Evolutionary conservation across 129 eudicot species (phyloP), one percentile per base, ranked within the genome.

Genomic region (Lonicera japonica): DNA sequence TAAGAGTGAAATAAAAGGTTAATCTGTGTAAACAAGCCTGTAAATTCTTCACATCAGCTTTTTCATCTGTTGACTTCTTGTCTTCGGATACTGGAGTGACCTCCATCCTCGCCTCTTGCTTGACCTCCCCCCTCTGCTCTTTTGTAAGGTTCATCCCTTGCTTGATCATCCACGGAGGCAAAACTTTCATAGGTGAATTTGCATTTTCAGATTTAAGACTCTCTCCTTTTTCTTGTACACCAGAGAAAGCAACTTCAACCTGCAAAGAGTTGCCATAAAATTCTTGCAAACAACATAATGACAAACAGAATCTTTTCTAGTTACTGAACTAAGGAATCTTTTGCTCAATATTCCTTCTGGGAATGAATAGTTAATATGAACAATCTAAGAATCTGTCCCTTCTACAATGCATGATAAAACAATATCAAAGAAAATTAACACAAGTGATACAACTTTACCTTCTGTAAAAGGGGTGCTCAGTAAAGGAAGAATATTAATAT

Each of bases 151-250:
- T 80, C 95, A 84, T 87, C 48, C 95, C 90, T 71, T 91, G 76
- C 66, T 74, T 91, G 46, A 84, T 84, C 98, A 87, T 82, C 98
- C 96, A 91, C 18, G 96, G 98, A 63, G 96, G 95, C 78, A 79
- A 79, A 41, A 91, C 83, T 77, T 87, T 91, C 75, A 58, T 68
- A 10, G 90, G 86, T 45, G 74, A 39, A 69, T 13, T 75, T 40
- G 64, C 54, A 64, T 11, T 61, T 38, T 75, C 86, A 12, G 82
- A 22, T 71, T 73, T 86, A 12, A 77, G 46, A 51, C 71, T 79
- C 1, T 75, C 77, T 50, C 73, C 83, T 54, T 76, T 71, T n/a
- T 70, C 86, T 46, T 79, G 88, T 21, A 73, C 71, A 50, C 91
- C 97, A 62, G 86, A 77, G 54, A 89, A 71, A 5, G 82, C 79